These are phyloP conservation scores for Rhizoclosmatium globosum DNA, from an alignment of 192 early-diverging fungal species.

Conservation along the genomic window DNA sequence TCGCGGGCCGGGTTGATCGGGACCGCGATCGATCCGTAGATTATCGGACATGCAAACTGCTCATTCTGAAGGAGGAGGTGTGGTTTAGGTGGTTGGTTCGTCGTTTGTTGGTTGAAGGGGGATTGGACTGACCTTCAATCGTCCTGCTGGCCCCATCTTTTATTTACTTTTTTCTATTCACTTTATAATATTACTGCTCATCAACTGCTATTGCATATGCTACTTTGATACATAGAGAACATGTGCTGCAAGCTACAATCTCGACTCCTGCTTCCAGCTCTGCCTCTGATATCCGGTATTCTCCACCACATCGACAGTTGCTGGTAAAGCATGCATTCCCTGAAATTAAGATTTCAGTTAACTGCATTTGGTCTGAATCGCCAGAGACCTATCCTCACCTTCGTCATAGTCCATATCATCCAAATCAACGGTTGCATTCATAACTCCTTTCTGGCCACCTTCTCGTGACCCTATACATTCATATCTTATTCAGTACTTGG, in stretches of 20 bases:
- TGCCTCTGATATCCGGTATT: constrained; percentile 11
- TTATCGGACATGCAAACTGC: constrained; percentile 69
- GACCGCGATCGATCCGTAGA: constrained; percentile 86
- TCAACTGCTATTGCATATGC: neutral
- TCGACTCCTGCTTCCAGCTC: constrained; percentile 20
- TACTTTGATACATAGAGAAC: constrained; percentile 18
- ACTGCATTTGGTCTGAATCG: neutral
- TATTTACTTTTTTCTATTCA: neutral
- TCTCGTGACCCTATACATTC: neutral
- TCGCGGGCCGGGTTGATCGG: constrained; percentile 59
- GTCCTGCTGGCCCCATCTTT: constrained; percentile 15
- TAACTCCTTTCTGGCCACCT: neutral
- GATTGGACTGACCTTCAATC: constrained; percentile 4
- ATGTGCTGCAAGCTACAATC: constrained; percentile 17
- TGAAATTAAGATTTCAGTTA: neutral
- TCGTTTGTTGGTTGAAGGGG: neutral
- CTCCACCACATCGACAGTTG: constrained; percentile 22
- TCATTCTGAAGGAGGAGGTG: constrained; percentile 16
- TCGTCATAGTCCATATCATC: constrained; percentile 33
- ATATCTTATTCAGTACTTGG: neutral
- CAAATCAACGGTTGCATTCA: constrained; percentile 31
- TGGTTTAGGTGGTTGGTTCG: neutral
- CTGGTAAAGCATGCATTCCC: neutral
- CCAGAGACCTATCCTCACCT: neutral
- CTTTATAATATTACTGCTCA: neutral